A percentile compares a stretch with the other conserved stretches of the same genome.
Evolutionary conservation across 2,329 filamentous ascomycete species (phyloP).

Genomic region (Sarocladium strictum): DNA sequence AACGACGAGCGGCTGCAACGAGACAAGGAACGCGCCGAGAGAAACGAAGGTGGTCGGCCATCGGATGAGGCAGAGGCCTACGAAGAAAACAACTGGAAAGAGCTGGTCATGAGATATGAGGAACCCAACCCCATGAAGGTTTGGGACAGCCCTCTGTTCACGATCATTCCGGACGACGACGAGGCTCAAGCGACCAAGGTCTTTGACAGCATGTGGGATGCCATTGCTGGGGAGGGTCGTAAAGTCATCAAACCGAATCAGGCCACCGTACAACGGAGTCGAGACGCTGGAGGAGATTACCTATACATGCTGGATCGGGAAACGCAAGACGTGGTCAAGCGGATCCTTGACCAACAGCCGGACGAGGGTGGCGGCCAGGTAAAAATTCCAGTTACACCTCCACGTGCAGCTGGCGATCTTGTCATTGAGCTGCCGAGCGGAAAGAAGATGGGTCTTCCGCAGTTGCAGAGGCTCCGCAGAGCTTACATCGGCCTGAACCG

Average conservation of each 20-base stretch:
- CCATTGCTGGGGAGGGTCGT: conserved; percentile 55
- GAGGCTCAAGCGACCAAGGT: conserved; percentile 48
- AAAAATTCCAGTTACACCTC: conserved; percentile 32
- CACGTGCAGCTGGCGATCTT: conserved; percentile 35
- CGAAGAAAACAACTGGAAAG: conserved; percentile 61
- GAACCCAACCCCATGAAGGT: conserved; percentile 80
- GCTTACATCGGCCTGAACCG: conserved; percentile 74
- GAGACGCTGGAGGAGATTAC: conserved; percentile 65
- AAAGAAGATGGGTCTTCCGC: conserved; percentile 62
- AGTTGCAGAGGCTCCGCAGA: conserved; percentile 69
- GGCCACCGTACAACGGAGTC: conserved; percentile 60
- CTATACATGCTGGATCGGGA: conserved; percentile 74
- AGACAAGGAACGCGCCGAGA: conserved; percentile 2
- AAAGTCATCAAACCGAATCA: conserved; percentile 68
- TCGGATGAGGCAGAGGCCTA: conserved; percentile 36
- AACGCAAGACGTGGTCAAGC: conserved; percentile 69
- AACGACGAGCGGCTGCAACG: conserved; percentile 52
- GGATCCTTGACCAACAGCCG: conserved; percentile 62
- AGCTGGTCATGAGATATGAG: conserved; percentile 76
- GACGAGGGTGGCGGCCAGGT: conserved; percentile 62
- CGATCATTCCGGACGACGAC: conserved; percentile 69
- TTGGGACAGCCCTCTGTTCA: conserved; percentile 81
- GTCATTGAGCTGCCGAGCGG: conserved; percentile 57
- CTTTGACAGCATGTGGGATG: conserved; percentile 69
- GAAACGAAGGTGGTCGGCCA: conserved; percentile 7